Evolutionary conservation across 2,329 filamentous ascomycete genomes (phyloP), one percentile per base, ranked within the genome.

Genomic region (Colletotrichum horii): DNA sequence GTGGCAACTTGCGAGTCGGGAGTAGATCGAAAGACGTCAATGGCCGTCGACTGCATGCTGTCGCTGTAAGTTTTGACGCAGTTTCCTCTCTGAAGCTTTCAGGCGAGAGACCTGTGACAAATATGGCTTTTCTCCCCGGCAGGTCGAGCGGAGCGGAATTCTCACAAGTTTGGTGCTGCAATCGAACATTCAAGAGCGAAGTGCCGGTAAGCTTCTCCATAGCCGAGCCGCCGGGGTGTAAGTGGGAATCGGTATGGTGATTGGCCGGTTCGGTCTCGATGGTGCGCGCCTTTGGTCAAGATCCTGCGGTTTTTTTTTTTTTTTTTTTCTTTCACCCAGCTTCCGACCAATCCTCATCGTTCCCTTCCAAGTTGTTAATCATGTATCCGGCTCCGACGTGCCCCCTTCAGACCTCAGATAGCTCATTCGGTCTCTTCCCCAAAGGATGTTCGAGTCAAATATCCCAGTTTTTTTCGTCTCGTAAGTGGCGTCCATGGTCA

Each of bases 261-360:
- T 67, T 67, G 65, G 65, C 8, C 2, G 65, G 48, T 56, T 67
- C 65, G 48, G 65, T 66, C 38, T 66, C 26, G 11, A 1, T 26
- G 4, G 7, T 56, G 15, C 28, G 15, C 28, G 56, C 16, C 0
- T 38, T 28, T 9, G 26, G 8, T 0, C 16, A 0, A 8, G 15
- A 11, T 43, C 19, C 38, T 15, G 38, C 15, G 38, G 38, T 43
- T 19, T 16, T 43, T 6, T 14, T 19, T 11, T 19, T 12, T 43
- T 19, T 19, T 11, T 55, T 26, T 15, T 24, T 5, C n/a, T 12
- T 55, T 15, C n/a, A 38, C 1, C 36, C 16, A 38, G 1, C 1
- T 9, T 43, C 36, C 8, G 4, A 43, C 36, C 36, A 19, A 43
- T 19, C 36, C 36, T 43, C 36, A 43, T 19, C 36, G 8, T 19